A percentile compares a stretch with the other conserved stretches of the same genome.
Evolutionary conservation across 768 basidiomycete genomes (phyloP).

Genomic region (Dioszegia crocea): DNA sequence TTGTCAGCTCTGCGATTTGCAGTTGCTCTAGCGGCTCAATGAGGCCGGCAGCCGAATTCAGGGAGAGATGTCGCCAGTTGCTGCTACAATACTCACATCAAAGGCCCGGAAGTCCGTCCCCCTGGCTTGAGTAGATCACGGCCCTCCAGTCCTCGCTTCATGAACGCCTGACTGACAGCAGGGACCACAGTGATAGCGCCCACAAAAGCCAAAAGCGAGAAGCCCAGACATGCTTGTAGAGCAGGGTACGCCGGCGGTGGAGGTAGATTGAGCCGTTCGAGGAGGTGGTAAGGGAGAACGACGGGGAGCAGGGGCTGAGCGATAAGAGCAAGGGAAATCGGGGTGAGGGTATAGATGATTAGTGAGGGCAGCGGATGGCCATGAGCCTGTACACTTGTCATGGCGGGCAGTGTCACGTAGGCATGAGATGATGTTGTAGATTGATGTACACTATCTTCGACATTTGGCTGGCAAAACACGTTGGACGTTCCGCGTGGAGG

Average conservation of each 20-base stretch:
- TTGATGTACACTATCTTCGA: too few species aligned
- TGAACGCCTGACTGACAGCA: constrained; percentile 72
- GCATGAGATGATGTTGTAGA: too few species aligned
- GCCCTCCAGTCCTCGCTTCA: constrained; percentile 76
- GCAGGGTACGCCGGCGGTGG: constrained; percentile 47
- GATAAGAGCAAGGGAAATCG: constrained; percentile 38
- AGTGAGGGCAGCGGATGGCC: constrained; percentile 30
- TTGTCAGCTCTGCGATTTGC: background rate
- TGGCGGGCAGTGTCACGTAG: background rate
- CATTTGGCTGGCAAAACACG: too few species aligned
- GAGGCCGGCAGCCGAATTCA: too few species aligned
- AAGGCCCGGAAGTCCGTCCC: constrained; percentile 24
- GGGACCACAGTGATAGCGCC: constrained; percentile 74
- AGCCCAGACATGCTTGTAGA: constrained; percentile 72
- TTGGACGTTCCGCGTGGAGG: background rate
- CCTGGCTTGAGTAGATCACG: constrained; percentile 76
- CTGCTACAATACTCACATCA: constrained; percentile 36
- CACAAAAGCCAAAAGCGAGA: constrained; percentile 76
- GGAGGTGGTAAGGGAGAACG: constrained; percentile 13
- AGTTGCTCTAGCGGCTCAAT: too few species aligned
- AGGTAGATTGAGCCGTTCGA: constrained; percentile 4
- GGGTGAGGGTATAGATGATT: constrained; percentile 27
- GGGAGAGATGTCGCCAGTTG: too few species aligned
- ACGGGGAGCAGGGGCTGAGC: constrained; percentile 42
- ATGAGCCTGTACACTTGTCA: background rate